Base-by-base conservation (phyloP, 805 yeast genomes). In the Nakazawaea molendinolei region DNA sequence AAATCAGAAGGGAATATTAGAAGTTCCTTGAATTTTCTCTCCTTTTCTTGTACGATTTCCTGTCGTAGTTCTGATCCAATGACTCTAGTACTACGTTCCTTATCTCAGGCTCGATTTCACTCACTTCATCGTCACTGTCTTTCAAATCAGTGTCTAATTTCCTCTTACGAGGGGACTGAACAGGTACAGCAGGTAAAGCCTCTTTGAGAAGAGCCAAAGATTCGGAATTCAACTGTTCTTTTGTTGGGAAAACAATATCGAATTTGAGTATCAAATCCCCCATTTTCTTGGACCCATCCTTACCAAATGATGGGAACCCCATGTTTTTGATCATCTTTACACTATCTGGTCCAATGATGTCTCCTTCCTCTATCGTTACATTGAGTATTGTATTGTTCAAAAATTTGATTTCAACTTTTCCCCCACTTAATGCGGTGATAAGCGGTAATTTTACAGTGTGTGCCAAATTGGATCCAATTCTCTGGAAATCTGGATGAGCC, bases 271-370 rank as follows among this genome's bases (percentile, higher is more conserved):
- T 65, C 47, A 81, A 58, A 56, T 79, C 67, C 39, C 89, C 87
- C 40, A 33, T 51, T 3, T 8, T 27, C n/a, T 41, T 16, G n/a
- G 31, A 25, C 39, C 20, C 33, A 52, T 46, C 5, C 42, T 25
- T 25, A 23, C 68, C n/a, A n/a, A n/a, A n/a, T n/a, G n/a, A 61
- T 10, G 89, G 87, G 86, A 79, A 79, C 5, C 89, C 89, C 32
- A 60, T 52, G 1, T 71, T 71, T 38, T 61, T 60, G 3, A 74
- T 58, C 14, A 67, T 51, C 44, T 74, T 76, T 10, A 74, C 58
- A 5, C 63, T 53, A 13, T 69, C 71, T 3, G 75, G 70, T 19
- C 61, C 57, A 14, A 74, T 60, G 5, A 79, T 56, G 25, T 81
- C 86, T 12, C 79, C 74, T 1, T 75, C 58, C 5, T 49, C 42